Base-by-base conservation (phyloP, 441 rosid species). In the Erodium texanum region DNA sequence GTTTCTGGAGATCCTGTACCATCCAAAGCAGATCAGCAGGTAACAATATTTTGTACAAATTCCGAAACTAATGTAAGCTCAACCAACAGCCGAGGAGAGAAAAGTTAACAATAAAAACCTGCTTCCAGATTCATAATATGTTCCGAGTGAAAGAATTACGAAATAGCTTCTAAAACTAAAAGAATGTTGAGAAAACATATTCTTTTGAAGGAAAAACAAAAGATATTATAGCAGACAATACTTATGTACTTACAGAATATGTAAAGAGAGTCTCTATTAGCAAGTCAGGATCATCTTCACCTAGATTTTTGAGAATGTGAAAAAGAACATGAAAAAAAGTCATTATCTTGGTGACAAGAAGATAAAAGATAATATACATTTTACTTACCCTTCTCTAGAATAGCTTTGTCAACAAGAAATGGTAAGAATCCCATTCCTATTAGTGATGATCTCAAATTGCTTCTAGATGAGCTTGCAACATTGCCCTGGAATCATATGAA, bases 351-450 rank as follows among this genome's bases (percentile, higher is more conserved):
- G n/a, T n/a, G n/a, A n/a, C n/a, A n/a, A n/a, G n/a, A n/a, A n/a
- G n/a, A n/a, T n/a, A n/a, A n/a, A n/a, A n/a, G 36, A 32, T 27
- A 32, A 32, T 3, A 7, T 32, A 3, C 36, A 32, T 5, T 3
- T 4, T 32, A 48, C 67, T 5, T 66, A 74, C 77, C 77, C 65
- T 88, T 88, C 76, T 89, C 93, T 69, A 83, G 78, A 66, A 93
- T 83, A 24, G 76, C 93, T 84, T 79, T 86, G 77, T 88, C 84
- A 12, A 87, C 87, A 75, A 83, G 89, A 72, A 86, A 75, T 20
- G 93, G 80, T 45, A 70, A 66, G 76, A 84, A 93, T 41, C 99
- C 96, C 99, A 93, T 91, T 78, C 82, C 96, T 65, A 80, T 73
- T 20, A 93, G 76, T 67, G 82, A 81, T 5, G 92, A 86, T 74